phyloP scores from a whole-genome alignment of 768 basidiomycete genomes.

The Calocera cornea region DNA sequence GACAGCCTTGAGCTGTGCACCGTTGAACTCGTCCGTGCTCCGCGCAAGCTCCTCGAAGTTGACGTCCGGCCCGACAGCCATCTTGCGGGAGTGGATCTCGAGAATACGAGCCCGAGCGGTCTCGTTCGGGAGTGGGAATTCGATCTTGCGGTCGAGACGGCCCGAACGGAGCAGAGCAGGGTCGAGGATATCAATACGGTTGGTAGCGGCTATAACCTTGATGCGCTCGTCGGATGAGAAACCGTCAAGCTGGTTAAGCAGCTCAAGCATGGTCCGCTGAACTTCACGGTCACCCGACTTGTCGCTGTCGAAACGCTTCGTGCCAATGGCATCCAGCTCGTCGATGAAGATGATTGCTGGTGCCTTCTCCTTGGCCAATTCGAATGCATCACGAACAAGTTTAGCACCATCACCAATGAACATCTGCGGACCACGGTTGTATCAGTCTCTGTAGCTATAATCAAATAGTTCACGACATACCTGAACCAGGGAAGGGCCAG shows the following conservation, averaged over 20 bases:
- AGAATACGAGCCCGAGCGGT: slow-evolving; percentile 91
- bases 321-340: slow-evolving; percentile 96
- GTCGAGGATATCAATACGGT: slow-evolving; percentile 96
- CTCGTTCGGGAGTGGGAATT: slow-evolving; percentile 94
- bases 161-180: slow-evolving; percentile 97
- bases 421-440: slow-evolving; percentile 37
- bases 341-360: slow-evolving; percentile 99
- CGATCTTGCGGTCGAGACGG: slow-evolving; percentile 94
- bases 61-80: slow-evolving; percentile 74
- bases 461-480: slow-evolving; percentile 15
- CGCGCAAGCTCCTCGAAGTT: slow-evolving; percentile 95
- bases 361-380: slow-evolving; percentile 93
- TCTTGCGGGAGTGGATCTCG: slow-evolving; percentile 94
- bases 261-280: slow-evolving; percentile 99
- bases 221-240: slow-evolving; percentile 95
- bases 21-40: slow-evolving; percentile 97
- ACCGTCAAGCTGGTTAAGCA: slow-evolving; percentile 95
- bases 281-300: slow-evolving; percentile 99
- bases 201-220: slow-evolving; percentile 98
- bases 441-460: neutral
- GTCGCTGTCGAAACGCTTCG: slow-evolving; percentile 96
- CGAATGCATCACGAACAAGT: slow-evolving; percentile 95
- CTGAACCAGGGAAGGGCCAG: slow-evolving; percentile 93
- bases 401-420: slow-evolving; percentile 99
- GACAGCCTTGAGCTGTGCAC: slow-evolving; percentile 90